phyloP scores from a whole-genome alignment of 768 basidiomycete species.

The Cubamyces sp. region DNA sequence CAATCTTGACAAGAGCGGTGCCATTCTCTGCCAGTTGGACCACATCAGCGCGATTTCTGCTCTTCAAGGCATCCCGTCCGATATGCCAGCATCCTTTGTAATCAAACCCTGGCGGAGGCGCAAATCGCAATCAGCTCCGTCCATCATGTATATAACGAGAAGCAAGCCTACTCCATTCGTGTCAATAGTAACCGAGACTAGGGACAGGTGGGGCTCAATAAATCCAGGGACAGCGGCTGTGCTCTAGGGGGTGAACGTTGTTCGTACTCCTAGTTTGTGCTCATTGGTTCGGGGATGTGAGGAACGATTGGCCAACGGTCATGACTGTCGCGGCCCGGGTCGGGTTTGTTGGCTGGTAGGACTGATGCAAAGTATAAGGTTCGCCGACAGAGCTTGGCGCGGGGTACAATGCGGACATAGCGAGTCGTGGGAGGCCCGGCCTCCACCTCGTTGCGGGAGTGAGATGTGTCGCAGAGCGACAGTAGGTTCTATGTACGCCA shows the following conservation, averaged over 20 bases:
- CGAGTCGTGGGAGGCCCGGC: no score
- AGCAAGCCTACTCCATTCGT: neutral
- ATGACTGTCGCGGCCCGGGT: neutral
- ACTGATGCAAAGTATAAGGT: no score
- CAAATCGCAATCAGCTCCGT: constrained; percentile 6
- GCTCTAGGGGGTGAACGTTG: neutral
- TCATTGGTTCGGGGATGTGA: neutral
- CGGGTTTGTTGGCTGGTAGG: neutral
- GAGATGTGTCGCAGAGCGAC: no score
- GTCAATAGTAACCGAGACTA: neutral
- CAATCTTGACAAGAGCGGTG: neutral
- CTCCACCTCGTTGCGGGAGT: no score
- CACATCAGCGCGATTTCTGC: no score
- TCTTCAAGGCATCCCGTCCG: neutral
- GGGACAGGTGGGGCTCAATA: neutral
- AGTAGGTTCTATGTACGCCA: no score
- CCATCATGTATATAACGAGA: neutral
- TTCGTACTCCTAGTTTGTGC: neutral
- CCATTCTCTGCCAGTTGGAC: neutral
- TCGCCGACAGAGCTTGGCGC: no score
- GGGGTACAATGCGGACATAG: no score
- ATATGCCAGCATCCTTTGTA: constrained; percentile 11
- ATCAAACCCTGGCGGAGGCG: neutral
- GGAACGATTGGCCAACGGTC: neutral
- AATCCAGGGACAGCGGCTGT: constrained; percentile 18